phyloP scores from a whole-genome alignment of 108 stramenopile genomes.

The Epipyxis sp. region DNA sequence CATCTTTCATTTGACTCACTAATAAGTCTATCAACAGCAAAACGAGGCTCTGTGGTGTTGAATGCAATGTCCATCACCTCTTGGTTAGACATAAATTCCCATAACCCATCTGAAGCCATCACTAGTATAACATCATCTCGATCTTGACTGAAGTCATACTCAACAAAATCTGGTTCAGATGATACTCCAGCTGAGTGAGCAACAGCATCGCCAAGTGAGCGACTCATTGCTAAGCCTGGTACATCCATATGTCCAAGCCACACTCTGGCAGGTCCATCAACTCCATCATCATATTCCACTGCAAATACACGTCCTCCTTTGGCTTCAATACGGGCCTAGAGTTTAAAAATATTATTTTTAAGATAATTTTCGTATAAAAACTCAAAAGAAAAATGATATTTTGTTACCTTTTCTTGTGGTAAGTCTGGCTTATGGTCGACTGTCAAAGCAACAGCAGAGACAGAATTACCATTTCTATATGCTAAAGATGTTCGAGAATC shows the following conservation, averaged over 20 bases:
- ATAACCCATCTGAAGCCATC: conserved; percentile 92
- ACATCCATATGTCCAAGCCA: conserved; percentile 98
- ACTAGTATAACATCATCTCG: conserved; percentile 76
- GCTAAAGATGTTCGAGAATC: conserved; percentile 50
- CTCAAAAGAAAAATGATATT: not conserved
- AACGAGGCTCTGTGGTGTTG: conserved; percentile 69
- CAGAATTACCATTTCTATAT: conserved; percentile 10
- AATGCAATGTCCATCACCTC: conserved; percentile 83
- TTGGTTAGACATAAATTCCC: conserved; percentile 92
- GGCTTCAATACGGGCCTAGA: conserved; percentile 71
- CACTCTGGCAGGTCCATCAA: conserved; percentile 95
- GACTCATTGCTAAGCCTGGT: conserved; percentile 95
- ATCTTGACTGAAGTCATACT: conserved; percentile 62
- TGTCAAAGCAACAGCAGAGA: conserved; percentile 74
- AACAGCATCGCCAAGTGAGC: conserved; percentile 91
- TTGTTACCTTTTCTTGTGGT: conserved; percentile 74
- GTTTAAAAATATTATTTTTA: not conserved
- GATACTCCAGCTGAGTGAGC: conserved; percentile 96
- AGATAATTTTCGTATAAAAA: not conserved
- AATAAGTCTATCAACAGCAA: conserved; percentile 82
- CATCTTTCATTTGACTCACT: conserved; percentile 85
- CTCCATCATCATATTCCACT: conserved; percentile 95
- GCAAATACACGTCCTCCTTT: conserved; percentile 95
- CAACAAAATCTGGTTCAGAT: conserved; percentile 87
- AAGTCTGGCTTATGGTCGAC: conserved; percentile 97